Evolutionary conservation across 2,329 filamentous ascomycete genomes (phyloP).

Genomic region (Talaromyces sp.): DNA sequence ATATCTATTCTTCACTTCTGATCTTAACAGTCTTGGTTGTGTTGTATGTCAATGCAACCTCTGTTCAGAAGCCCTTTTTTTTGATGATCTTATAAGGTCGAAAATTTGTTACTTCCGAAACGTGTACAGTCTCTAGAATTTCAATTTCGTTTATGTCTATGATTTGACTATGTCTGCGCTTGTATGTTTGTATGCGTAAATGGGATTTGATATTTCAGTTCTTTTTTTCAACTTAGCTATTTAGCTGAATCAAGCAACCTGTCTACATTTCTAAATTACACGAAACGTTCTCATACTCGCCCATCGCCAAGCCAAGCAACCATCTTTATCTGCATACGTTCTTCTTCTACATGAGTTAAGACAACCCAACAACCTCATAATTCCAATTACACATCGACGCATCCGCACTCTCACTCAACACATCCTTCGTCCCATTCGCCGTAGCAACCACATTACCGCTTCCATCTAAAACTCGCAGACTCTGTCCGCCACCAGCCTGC

Average conservation of each 20-base stretch:
- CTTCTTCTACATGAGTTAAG: not conserved
- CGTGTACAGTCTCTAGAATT: slow-evolving; percentile 9
- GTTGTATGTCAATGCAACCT: not conserved
- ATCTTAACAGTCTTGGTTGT: not conserved
- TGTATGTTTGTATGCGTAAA: not conserved
- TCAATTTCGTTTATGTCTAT: not conserved
- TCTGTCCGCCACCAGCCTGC: slow-evolving; percentile 11
- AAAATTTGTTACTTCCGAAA: not conserved
- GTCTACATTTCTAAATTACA: not conserved
- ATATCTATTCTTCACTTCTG: slow-evolving; percentile 11
- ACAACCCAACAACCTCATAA: slow-evolving; percentile 17
- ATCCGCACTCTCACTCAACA: slow-evolving; percentile 1
- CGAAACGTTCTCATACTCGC: no score
- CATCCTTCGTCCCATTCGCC: slow-evolving; percentile 14
- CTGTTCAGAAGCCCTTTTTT: not conserved
- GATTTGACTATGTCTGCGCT: not conserved
- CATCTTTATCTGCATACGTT: no score
- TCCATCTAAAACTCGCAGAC: not conserved
- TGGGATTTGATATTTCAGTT: slow-evolving; percentile 4
- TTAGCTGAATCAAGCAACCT: not conserved
- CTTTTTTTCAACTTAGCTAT: not conserved
- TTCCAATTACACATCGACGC: slow-evolving; percentile 15
- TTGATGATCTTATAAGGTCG: not conserved
- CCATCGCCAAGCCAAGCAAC: no score
- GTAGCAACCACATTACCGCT: not conserved